A percentile compares a stretch with the other conserved stretches of the same genome.
These are phyloP conservation scores for Candida ortonii DNA, from an alignment of 805 yeast genomes.

Conservation along the genomic window DNA sequence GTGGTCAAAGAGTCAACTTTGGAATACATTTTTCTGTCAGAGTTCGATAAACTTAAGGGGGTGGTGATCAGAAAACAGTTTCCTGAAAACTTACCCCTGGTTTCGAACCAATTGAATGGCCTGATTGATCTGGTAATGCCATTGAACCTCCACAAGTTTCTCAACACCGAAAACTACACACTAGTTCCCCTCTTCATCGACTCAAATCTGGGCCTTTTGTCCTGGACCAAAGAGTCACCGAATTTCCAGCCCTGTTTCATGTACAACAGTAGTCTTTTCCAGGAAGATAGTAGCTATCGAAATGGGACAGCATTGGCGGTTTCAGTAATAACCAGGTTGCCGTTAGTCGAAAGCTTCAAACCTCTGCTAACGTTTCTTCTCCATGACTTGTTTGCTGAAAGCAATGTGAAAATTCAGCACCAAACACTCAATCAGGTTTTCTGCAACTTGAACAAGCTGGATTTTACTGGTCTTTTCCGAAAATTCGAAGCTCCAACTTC, in stretches of 20 bases:
- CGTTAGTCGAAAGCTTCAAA: constrained; percentile 46
- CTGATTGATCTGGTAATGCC: constrained; percentile 28
- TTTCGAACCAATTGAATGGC: constrained; percentile 51
- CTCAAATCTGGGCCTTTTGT: constrained; percentile 14
- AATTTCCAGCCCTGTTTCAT: constrained; percentile 22
- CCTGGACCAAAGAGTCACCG: constrained; percentile 14
- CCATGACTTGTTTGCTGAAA: constrained; percentile 37
- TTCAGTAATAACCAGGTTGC: constrained; percentile 42
- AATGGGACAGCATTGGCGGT: constrained; percentile 45
- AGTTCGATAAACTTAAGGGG: constrained; percentile 77
- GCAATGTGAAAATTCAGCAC: constrained; percentile 4
- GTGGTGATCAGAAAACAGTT: constrained; percentile 60
- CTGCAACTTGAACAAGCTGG: constrained; percentile 20
- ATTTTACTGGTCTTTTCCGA: constrained; percentile 29
- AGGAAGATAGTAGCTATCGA: constrained; percentile 31
- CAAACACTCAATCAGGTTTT: constrained; percentile 12
- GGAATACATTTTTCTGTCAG: constrained; percentile 54
- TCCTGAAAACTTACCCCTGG: constrained; percentile 57
- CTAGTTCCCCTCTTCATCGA: constrained; percentile 47
- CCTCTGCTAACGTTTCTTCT: constrained; percentile 47
- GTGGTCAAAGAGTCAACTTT: constrained; percentile 14
- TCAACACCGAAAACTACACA: constrained; percentile 57
- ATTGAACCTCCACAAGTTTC: constrained; percentile 39
- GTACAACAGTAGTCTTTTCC: constrained; percentile 31
- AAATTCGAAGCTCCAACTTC: constrained; percentile 13